Percentiles rank a stretch among this genome's conserved stretches.
These are phyloP conservation scores for Xylaria nigripes DNA, from an alignment of 495 filamentous ascomycete species.

Conservation along the genomic window DNA sequence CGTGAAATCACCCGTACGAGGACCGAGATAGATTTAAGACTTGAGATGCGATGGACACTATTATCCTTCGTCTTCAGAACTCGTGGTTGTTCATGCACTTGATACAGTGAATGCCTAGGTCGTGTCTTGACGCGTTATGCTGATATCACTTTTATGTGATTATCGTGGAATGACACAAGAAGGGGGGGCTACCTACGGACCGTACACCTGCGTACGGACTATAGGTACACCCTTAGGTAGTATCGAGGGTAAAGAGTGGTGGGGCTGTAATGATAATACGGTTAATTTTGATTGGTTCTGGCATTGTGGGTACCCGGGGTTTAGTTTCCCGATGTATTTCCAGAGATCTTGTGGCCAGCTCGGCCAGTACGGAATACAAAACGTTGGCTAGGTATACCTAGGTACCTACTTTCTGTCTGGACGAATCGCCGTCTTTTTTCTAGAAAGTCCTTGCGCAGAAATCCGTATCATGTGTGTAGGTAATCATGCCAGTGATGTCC, in stretches of 20 bases:
- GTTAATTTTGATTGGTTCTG: not conserved
- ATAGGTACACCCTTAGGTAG: too few relatives aligned
- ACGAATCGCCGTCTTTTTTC: not conserved
- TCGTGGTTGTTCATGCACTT: too few relatives aligned
- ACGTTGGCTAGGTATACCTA: too few relatives aligned
- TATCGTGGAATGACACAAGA: not conserved
- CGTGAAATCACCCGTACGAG: not conserved
- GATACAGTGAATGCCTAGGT: too few relatives aligned
- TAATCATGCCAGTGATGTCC: not conserved
- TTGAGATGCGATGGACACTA: not conserved
- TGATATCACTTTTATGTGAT: not conserved
- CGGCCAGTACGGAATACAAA: too few relatives aligned
- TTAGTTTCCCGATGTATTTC: not conserved
- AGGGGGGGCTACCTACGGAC: too few relatives aligned
- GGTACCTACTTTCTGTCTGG: not conserved
- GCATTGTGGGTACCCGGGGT: not conserved
- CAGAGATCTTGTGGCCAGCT: not conserved
- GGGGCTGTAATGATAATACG: not conserved
- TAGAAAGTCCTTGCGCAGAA: too few relatives aligned
- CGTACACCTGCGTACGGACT: too few relatives aligned
- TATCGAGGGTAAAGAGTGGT: too few relatives aligned
- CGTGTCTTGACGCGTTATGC: not conserved
- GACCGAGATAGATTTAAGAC: not conserved
- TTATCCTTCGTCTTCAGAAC: too few relatives aligned
- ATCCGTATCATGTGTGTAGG: not conserved